Evolutionary conservation across 2,329 filamentous ascomycete genomes (phyloP), one percentile per base, ranked within the genome.

Genomic region (Aotearoamyces nothofagi): DNA sequence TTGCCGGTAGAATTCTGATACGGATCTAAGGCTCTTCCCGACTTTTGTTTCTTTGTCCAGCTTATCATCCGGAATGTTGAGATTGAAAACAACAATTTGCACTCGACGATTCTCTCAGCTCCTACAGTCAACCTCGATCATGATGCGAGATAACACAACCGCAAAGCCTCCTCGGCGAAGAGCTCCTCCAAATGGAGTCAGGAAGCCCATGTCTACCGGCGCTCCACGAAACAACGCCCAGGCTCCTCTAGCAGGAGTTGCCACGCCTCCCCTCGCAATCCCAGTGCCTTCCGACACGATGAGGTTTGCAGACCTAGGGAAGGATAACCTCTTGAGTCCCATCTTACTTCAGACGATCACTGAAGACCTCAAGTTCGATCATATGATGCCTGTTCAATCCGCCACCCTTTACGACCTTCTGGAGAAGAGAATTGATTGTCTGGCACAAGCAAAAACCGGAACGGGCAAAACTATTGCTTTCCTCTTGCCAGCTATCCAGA

Each of bases 401-500:
- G 67, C 76, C 49, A 92, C 87, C 9, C 84, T 98, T 47, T 71
- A 71, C 34, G 67, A 81, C 32, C 81, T 80, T 4, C 59, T 96
- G 23, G 70, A 73, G 15, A 40, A 49, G 40, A 86, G 90, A 13
- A 69, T 24, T 5, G 43, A 35, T 45, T 82, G 78, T 43, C 66
- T 96, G 40, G 90, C 87, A 26, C 90, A 96, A 59, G 90, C 90
- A 34, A 93, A 82, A 57, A 98, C 90, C 6, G 90, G 90, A 50
- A 96, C 90, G 4, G 90, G 90, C 50, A 98, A 98, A 59, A 98
- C 90, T 0, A 59, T 96, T 33, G 90, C 82, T 19, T 98, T 96
- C 61, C 64, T 98, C 14, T 57, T 96, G 5, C 90, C 90, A 28
- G 61, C 84, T 5, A 58, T 96, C 29, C 82, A 94, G 51, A 53